Base-by-base conservation (phyloP, 2,329 filamentous ascomycete genomes). In the Penicillium hesseltinei region DNA sequence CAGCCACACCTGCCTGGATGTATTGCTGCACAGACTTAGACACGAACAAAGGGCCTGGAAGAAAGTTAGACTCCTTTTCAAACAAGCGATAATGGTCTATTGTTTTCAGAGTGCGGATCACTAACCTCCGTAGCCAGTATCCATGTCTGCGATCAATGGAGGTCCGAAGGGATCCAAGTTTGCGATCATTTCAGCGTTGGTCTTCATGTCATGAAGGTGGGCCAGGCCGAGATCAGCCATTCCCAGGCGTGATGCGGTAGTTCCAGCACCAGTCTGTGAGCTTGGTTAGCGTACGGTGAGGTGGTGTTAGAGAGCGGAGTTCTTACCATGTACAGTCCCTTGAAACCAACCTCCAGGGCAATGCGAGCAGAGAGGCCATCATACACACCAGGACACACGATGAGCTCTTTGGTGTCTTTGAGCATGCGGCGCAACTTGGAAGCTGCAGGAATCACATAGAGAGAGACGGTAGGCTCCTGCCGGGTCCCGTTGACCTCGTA, bases 301-400 rank as follows among this genome's bases (percentile, higher is more conserved):
- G 7, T 5, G 1, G 19, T 40, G 39, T 29, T 36, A 6, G 21
- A 9, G 19, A 4, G 31, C 4, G 9, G n/a, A 53, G 27, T 48
- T 51, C 77, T 44, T 73, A 87, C 85, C 86, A 89, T 89, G 75
- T 89, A 89, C 39, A 89, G 69, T 55, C 79, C 81, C 46, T 88
- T 81, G 58, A 88, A 88, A 5, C 85, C 86, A n/a, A 83, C 77
- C 42, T 79, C 75, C 23, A 88, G 76, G 1, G 86, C 85, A 56
- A 89, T 81, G 1, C 86, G 78, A 0, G 87, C 85, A 2, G 84
- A 85, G 54, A 88, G 80, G 13, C 87, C 87, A 76, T 90, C 87
- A 66, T 88, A 88, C 2, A 89, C 86, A 33, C 87, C 86, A 0
- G 86, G 86, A 51, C 82, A 85, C 3, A 87, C 78, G 39, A 89